Evolutionary conservation across 805 yeast genomes (phyloP), one percentile per base, ranked within the genome.

Genomic region (Torulaspora microellipsoides): DNA sequence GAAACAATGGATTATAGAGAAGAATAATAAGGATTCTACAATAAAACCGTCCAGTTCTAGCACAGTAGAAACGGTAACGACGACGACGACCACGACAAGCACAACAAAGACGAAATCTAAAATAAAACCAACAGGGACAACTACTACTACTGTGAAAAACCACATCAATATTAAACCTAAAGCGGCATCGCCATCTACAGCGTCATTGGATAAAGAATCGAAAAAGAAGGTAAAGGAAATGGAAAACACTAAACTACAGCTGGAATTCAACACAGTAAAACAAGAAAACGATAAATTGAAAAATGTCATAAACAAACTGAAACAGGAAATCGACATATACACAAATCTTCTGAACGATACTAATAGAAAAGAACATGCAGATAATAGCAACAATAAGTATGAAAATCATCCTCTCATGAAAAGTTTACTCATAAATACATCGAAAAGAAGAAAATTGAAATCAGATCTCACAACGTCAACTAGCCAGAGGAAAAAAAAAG

Each of bases 271-370:
- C 34, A 46, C 55, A 4, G 54, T 55, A 17, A 52, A 48, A 30
- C 55, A 49, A 34, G 62, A 57, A 38, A 57, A 57, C 47, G 54
- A 56, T 37, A 54, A 56, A 40, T 38, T 56, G 40, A 55, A 53
- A 38, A 46, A 47, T 33, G 60, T 56, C 23, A 50, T 56, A n/a
- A 47, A 48, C 23, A 48, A 49, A 36, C 42, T 55, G 37, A 47
- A 47, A 34, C 59, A 56, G 30, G 59, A 55, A 47, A 55, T 56
- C 8, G 56, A 54, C 29, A 40, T 49, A 31, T 56, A 56, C 46
- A 49, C 55, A 31, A 48, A 48, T 23, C 48, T 52, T 15, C 25
- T 50, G 14, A 42, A 38, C 15, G 25, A 27, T 27, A 20, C 34
- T 13, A 23, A 42, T 36, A 38, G 17, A 43, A 13, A 25, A 27